A percentile compares a stretch with the other conserved stretches of the same genome.
These are phyloP conservation scores for Elongisporangium undulatum DNA, from an alignment of 352 stramenopile species.

Conservation along the genomic window DNA sequence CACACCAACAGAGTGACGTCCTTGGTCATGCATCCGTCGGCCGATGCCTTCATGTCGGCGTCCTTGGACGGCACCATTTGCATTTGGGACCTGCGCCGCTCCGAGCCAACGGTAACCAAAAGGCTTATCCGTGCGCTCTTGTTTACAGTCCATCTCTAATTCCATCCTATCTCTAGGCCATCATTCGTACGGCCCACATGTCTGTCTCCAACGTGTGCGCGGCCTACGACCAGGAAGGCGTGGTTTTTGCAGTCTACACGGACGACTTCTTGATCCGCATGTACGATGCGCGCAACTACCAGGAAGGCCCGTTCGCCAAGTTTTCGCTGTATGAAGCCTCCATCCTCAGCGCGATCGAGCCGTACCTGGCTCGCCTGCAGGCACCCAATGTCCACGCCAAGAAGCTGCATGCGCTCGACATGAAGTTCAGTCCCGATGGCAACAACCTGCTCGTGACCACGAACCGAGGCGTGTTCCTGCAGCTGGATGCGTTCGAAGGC, in stretches of 20 bases:
- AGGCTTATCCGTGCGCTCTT: not conserved
- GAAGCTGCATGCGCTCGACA: conserved; percentile 67
- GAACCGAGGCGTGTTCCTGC: conserved; percentile 75
- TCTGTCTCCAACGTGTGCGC: conserved; percentile 60
- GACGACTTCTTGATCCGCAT: conserved; percentile 85
- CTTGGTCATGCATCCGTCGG: conserved; percentile 83
- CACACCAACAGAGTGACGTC: conserved; percentile 77
- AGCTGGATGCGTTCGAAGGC: conserved; percentile 83
- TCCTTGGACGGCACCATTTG: conserved; percentile 74
- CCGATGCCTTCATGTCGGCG: conserved; percentile 81
- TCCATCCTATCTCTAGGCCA: conserved; percentile 24
- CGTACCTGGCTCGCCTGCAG: conserved; percentile 50
- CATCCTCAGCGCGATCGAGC: conserved; percentile 54
- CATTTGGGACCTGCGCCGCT: conserved; percentile 74
- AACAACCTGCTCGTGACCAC: conserved; percentile 83
- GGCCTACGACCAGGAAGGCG: conserved; percentile 78
- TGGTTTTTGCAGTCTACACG: conserved; percentile 85
- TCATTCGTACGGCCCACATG: conserved; percentile 62
- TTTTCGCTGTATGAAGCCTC: conserved; percentile 81
- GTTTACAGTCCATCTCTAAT: not conserved
- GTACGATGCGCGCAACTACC: conserved; percentile 87
- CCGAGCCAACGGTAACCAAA: conserved; percentile 47
- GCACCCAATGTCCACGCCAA: conserved; percentile 44
- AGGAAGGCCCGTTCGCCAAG: conserved; percentile 85
- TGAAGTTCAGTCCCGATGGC: conserved; percentile 85